phyloP scores from a whole-genome alignment of 257 asterid genomes.

The Solanum sparsipilum region DNA sequence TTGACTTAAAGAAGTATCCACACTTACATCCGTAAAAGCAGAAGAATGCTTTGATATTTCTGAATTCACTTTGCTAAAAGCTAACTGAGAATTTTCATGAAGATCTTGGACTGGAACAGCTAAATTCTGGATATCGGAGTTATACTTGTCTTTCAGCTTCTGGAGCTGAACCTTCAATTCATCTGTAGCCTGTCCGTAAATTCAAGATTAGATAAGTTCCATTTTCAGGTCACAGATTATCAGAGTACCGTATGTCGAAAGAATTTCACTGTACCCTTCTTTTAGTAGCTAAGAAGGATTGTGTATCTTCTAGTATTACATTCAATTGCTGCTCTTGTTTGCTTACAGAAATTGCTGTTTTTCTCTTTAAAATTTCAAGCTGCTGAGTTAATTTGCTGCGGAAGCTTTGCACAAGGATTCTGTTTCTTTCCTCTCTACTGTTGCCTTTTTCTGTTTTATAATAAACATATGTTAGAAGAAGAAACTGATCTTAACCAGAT shows the following conservation, averaged over 20 bases:
- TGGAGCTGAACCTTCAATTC: constrained; percentile 27
- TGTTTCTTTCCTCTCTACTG: constrained; percentile 30
- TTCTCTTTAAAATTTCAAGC: constrained; percentile 29
- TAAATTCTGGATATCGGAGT: constrained; percentile 19
- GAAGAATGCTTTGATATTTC: constrained; percentile 35
- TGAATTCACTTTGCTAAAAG: constrained; percentile 27
- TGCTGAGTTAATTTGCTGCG: constrained; percentile 30
- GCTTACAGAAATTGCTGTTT: constrained; percentile 21
- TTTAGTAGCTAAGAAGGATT: constrained; percentile 26
- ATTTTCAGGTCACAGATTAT: background rate
- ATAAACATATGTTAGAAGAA: background rate
- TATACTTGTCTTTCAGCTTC: constrained; percentile 13
- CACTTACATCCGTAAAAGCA: constrained; percentile 22
- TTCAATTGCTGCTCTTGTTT: constrained; percentile 33
- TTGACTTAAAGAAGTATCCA: background rate
- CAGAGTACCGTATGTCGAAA: background rate
- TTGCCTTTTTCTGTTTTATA: constrained; percentile 32
- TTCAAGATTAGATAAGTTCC: background rate
- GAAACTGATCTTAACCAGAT: background rate
- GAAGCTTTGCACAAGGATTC: constrained; percentile 16
- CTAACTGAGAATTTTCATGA: constrained; percentile 21
- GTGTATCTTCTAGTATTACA: constrained; percentile 26
- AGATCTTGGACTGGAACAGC: constrained; percentile 29
- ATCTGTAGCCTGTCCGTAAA: constrained; percentile 22
- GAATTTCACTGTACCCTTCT: constrained; percentile 17